phyloP scores from a whole-genome alignment of 805 yeast species.

The Lachancea dasiensis region DNA sequence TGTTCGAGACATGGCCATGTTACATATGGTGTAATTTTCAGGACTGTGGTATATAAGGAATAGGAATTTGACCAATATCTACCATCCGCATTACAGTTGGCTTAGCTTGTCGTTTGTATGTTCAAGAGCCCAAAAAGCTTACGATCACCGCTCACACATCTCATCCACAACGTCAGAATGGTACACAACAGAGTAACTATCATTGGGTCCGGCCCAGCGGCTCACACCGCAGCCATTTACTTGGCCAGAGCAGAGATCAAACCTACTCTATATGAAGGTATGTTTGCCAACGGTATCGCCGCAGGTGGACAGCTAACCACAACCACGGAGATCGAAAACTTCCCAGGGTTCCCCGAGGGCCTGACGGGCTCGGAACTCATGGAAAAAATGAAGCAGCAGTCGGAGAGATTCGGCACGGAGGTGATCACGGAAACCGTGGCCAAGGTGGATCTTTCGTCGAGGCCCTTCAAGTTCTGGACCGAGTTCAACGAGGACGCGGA shows the following conservation, averaged over 20 bases:
- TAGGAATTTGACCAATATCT: too few relatives aligned
- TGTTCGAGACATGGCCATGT: too few relatives aligned
- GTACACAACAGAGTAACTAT: constrained; percentile 80
- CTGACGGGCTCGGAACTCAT: constrained; percentile 81
- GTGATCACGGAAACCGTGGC: constrained; percentile 93
- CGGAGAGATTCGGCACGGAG: constrained; percentile 82
- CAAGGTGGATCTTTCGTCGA: constrained; percentile 78
- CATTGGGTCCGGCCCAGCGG: constrained; percentile 98
- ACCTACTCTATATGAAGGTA: constrained; percentile 91
- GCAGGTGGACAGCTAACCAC: constrained; percentile 99
- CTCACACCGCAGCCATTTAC: constrained; percentile 98
- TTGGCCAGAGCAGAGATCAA: constrained; percentile 93
- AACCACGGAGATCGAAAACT: constrained; percentile 96
- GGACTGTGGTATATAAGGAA: too few relatives aligned
- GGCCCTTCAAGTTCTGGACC: constrained; percentile 96
- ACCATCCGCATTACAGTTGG: too few relatives aligned
- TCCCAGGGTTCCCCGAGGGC: constrained; percentile 98
- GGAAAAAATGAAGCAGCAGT: constrained; percentile 92
- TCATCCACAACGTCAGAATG: constrained; percentile 41
- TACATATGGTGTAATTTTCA: too few relatives aligned
- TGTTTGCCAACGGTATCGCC: constrained; percentile 94
- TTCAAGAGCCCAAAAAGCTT: not conserved
- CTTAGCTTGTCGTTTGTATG: too few relatives aligned
- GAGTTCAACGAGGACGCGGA: constrained; percentile 90
- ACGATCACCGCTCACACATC: not conserved